phyloP scores from a whole-genome alignment of 202 grass and related monocot species.

The Elaeis oleifera region DNA sequence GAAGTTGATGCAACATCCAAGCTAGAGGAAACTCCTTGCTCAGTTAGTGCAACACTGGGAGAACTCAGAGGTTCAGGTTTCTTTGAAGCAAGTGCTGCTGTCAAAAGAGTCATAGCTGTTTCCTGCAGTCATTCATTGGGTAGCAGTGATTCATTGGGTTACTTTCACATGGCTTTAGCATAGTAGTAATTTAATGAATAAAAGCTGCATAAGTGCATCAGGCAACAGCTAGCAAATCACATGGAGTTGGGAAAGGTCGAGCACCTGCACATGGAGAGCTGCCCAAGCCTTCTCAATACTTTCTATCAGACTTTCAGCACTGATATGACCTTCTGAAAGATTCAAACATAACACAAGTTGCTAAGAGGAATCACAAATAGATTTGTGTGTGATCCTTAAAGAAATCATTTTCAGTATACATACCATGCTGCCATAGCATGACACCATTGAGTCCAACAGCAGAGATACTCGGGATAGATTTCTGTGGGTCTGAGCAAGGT shows the following conservation, averaged over 20 bases:
- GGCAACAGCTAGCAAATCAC: background rate
- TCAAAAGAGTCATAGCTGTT: constrained; percentile 60
- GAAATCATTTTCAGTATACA: constrained; percentile 11
- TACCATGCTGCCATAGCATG: constrained; percentile 91
- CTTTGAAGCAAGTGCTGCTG: constrained; percentile 69
- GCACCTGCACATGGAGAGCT: constrained; percentile 66
- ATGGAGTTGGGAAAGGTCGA: background rate
- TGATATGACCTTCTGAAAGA: constrained; percentile 61
- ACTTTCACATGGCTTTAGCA: constrained; percentile 4
- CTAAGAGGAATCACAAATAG: constrained; percentile 4
- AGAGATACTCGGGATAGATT: constrained; percentile 72
- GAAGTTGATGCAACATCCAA: constrained; percentile 43
- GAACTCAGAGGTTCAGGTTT: constrained; percentile 26
- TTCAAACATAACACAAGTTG: constrained; percentile 11
- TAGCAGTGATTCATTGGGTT: constrained; percentile 15
- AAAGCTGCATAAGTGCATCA: background rate
- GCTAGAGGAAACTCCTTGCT: constrained; percentile 32
- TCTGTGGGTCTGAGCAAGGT: constrained; percentile 75
- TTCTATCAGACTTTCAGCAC: constrained; percentile 58
- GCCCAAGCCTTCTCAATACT: constrained; percentile 72
- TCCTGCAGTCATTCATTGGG: constrained; percentile 38
- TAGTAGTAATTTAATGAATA: background rate
- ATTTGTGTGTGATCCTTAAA: background rate
- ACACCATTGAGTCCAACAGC: constrained; percentile 84
- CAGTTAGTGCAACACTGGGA: constrained; percentile 12